phyloP scores from a whole-genome alignment of 2,329 filamentous ascomycete species.

The Zymoseptoria tritici region DNA sequence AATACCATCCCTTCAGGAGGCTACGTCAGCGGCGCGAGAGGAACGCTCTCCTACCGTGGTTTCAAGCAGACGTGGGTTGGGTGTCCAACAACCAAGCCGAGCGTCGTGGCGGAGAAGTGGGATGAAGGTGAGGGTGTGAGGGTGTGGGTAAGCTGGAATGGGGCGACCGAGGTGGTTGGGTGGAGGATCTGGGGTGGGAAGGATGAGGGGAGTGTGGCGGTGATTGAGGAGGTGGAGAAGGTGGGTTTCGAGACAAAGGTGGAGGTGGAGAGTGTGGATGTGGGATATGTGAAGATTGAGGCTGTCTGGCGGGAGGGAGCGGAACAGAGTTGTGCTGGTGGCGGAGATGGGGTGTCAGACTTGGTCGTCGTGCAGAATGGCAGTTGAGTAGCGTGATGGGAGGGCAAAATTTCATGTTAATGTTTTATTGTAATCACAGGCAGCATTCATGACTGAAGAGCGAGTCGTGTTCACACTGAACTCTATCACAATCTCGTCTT shows the following conservation, averaged over 20 bases:
- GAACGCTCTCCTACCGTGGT: constrained; percentile 15
- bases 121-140: constrained; percentile 9
- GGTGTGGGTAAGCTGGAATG: constrained; percentile 46
- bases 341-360: not conserved
- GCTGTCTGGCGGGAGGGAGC: constrained; percentile 7
- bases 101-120: constrained; percentile 4
- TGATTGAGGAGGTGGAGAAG: constrained; percentile 11
- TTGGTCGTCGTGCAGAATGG: not conserved
- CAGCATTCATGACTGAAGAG: not conserved
- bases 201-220: constrained; percentile 2
- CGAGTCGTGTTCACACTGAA: not conserved
- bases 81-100: constrained; percentile 12
- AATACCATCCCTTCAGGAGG: constrained; percentile 2
- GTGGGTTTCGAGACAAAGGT: constrained; percentile 16
- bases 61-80: constrained; percentile 17
- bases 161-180: constrained; percentile 36
- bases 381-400: not conserved
- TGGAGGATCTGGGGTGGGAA: constrained; percentile 34
- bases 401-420: not conserved
- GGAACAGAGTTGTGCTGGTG: constrained; percentile 4
- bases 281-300: constrained; percentile 10
- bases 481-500: not conserved
- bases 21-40: not conserved
- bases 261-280: constrained; percentile 6
- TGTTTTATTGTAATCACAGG: not conserved